Base-by-base conservation (phyloP, 2,329 filamentous ascomycete genomes). In the Bisporella sp. region DNA sequence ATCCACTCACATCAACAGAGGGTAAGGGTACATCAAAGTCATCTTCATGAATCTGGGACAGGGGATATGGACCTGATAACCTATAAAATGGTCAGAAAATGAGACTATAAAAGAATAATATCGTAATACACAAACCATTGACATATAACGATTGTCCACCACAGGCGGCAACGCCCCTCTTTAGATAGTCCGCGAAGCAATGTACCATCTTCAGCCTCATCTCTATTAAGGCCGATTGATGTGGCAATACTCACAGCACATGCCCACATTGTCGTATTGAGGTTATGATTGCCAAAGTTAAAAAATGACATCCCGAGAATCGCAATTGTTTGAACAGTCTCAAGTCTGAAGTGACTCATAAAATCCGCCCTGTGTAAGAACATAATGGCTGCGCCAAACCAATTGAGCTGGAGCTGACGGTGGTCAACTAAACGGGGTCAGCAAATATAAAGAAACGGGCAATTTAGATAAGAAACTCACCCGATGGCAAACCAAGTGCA, bases 261-360 rank as follows among this genome's bases (percentile, higher is more conserved):
- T 30, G 45, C 52, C 50, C 56, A 54, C 13, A 58, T n/a, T 44
- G 48, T 48, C 5, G 31, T 30, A n/a, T 49, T 37, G 2, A 59
- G 35, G 1, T 48, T 46, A 8, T 48, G 32, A 40, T 56, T 55
- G 2, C 55, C 57, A 21, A 56, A 50, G 32, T 50, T 56, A 41
- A 47, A 44, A 31, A 59, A 59, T 32, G 49, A 49, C 32, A 57
- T 59, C 30, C 55, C 54, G 6, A 59, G 49, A 5, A 57, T 54
- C 8, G 56, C 56, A 37, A 59, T 48, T 4, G 57, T 45, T 46
- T 57, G 57, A 4, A 59, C 47, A 33, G 42, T 49, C 12, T 44
- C 42, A 8, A 59, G 31, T 13, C 54, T 31, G 6, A 21, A 33
- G 12, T 31, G 45, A 33, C 51, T 39, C 46, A 59, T 51, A 39